phyloP scores from a whole-genome alignment of 495 filamentous ascomycete genomes.

The Lepraria neglecta region DNA sequence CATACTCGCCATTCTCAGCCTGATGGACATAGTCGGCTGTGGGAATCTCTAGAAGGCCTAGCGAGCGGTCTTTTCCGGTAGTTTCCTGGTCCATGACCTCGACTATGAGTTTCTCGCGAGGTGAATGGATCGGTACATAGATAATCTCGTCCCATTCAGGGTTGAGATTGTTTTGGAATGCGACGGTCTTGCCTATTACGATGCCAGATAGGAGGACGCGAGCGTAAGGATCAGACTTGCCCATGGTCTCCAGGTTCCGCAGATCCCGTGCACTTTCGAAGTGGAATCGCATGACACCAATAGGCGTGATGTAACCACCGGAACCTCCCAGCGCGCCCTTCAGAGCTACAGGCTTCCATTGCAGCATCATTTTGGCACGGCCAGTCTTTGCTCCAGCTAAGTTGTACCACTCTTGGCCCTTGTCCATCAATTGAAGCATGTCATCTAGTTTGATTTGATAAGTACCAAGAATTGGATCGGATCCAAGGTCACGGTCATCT shows the following conservation, averaged over 20 bases:
- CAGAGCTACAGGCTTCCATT: conserved; percentile 92
- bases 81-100: conserved; percentile 97
- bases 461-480: conserved; percentile 79
- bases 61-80: conserved; percentile 75
- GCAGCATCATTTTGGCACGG: conserved; percentile 75
- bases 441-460: conserved; percentile 94
- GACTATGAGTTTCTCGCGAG: conserved; percentile 74
- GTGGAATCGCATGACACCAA: conserved; percentile 91
- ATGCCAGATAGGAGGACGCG: conserved; percentile 84
- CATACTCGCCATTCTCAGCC: conserved; percentile 72
- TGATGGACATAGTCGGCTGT: conserved; percentile 73
- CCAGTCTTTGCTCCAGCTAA: conserved; percentile 75
- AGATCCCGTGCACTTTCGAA: conserved; percentile 76
- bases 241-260: conserved; percentile 88
- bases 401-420: conserved; percentile 94
- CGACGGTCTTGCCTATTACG: conserved; percentile 85
- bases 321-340: conserved; percentile 65
- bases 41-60: conserved; percentile 70
- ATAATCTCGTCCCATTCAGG: conserved; percentile 94
- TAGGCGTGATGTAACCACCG: conserved; percentile 85
- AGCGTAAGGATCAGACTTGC: conserved; percentile 93
- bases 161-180: conserved; percentile 91
- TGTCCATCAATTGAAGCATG: conserved; percentile 82
- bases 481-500: conserved; percentile 77
- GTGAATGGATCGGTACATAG: conserved; percentile 85